Evolutionary conservation across 2,329 filamentous ascomycete genomes (phyloP).

Genomic region (Colletotrichum musicola): DNA sequence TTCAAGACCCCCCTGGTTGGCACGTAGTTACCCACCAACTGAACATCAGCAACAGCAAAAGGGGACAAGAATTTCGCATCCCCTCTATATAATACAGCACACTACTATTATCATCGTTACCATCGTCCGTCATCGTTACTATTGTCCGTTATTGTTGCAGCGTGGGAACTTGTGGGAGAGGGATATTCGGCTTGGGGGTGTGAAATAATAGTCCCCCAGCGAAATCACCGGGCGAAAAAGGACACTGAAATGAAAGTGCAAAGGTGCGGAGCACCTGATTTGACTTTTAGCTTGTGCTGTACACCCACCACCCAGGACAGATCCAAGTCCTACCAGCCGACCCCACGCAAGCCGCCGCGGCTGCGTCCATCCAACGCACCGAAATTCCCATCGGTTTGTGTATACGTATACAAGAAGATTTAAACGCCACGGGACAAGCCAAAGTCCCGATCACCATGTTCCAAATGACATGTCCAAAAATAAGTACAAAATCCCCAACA

Average conservation of each 20-base stretch:
- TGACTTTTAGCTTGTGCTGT: constrained; percentile 17
- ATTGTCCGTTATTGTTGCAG: too few species aligned
- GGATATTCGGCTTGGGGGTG: too few species aligned
- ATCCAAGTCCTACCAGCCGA: constrained; percentile 1
- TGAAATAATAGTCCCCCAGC: too few species aligned
- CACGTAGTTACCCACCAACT: too few species aligned
- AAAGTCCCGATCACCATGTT: constrained; percentile 6
- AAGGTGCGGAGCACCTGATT: constrained; percentile 15
- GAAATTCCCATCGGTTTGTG: constrained; percentile 10
- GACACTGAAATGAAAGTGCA: not conserved
- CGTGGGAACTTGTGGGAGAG: too few species aligned
- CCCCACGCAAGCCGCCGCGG: not conserved
- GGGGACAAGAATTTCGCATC: too few species aligned
- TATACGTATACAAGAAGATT: constrained; percentile 15
- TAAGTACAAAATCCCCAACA: constrained; percentile 28
- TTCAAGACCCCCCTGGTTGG: too few species aligned
- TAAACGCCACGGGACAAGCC: constrained; percentile 12
- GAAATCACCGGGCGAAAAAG: too few species aligned
- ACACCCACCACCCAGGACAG: constrained; percentile 1
- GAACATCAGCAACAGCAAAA: too few species aligned
- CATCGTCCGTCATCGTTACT: too few species aligned
- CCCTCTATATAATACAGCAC: too few species aligned
- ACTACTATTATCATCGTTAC: too few species aligned
- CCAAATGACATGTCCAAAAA: not conserved
- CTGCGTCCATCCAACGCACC: constrained; percentile 10